A percentile compares a stretch with the other conserved stretches of the same genome.
Conservation (phyloP, 768 basidiomycete species). For the Mycena maculata region DNA sequence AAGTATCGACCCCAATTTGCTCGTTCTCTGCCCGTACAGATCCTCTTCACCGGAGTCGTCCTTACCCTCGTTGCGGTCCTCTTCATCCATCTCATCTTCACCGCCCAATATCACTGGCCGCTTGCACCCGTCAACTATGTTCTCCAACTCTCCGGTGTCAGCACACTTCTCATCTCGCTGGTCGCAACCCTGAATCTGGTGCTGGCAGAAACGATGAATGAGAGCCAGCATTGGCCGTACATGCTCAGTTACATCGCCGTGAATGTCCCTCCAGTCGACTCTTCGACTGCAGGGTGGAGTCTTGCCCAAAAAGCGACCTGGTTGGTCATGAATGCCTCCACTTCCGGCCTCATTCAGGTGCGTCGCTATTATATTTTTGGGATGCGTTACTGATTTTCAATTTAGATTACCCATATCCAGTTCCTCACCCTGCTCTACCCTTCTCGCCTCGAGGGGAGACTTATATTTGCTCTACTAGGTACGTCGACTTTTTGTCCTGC, state of each 20-base stretch:
- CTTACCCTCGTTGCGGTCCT: slow-evolving; percentile 88
- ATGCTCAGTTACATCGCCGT: slow-evolving; percentile 95
- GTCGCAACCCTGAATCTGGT: slow-evolving; percentile 84
- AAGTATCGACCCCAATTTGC: slow-evolving; percentile 82
- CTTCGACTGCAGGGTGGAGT: slow-evolving; percentile 63
- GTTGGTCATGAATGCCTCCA: slow-evolving; percentile 89
- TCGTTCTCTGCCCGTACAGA: slow-evolving; percentile 90
- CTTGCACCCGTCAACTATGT: slow-evolving; percentile 93
- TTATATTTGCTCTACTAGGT: slow-evolving; percentile 90
- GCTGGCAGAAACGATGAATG: slow-evolving; percentile 64
- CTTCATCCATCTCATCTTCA: slow-evolving; percentile 93
- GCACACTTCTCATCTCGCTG: slow-evolving; percentile 80
- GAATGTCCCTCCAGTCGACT: slow-evolving; percentile 70
- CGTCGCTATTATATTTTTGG: slow-evolving; percentile 35
- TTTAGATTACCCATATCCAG: slow-evolving; percentile 95
- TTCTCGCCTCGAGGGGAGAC: slow-evolving; percentile 84
- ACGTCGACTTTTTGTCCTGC: slow-evolving; percentile 27
- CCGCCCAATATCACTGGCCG: slow-evolving; percentile 95
- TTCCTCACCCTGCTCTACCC: slow-evolving; percentile 96
- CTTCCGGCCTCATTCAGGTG: slow-evolving; percentile 88
- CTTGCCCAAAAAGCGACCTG: slow-evolving; percentile 76
- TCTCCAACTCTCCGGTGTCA: slow-evolving; percentile 87
- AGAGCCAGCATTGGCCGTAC: slow-evolving; percentile 90
- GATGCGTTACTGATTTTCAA: not conserved
- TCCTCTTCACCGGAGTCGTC: slow-evolving; percentile 86